These are phyloP conservation scores for Hypoxylon intermedium DNA, from an alignment of 495 filamentous ascomycete genomes.

Conservation along the genomic window DNA sequence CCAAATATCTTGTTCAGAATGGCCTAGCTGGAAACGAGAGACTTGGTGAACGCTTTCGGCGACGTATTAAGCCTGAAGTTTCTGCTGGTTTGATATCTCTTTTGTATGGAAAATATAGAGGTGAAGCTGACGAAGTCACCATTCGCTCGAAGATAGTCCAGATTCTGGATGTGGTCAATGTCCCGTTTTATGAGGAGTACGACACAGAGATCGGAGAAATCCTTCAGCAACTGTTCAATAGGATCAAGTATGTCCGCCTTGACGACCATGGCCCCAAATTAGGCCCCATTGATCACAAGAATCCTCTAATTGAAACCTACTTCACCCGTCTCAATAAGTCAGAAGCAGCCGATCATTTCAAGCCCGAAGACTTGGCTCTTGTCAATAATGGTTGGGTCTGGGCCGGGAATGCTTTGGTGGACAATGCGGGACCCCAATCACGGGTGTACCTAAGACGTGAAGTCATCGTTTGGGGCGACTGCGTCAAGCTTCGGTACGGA, in stretches of 20 bases:
- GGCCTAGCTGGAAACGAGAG: slow-evolving; percentile 72
- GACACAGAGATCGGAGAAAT: slow-evolving; percentile 82
- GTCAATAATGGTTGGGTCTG: slow-evolving; percentile 99
- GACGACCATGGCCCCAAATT: slow-evolving; percentile 90
- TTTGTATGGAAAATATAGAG: slow-evolving; percentile 71
- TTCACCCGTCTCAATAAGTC: slow-evolving; percentile 91
- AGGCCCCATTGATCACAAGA: slow-evolving; percentile 76
- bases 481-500: slow-evolving; percentile 96
- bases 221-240: slow-evolving; percentile 88
- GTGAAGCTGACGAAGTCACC: slow-evolving; percentile 53
- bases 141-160: slow-evolving; percentile 60
- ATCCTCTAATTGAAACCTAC: slow-evolving; percentile 91
- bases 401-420: slow-evolving; percentile 90
- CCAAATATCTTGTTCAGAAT: slow-evolving; percentile 59
- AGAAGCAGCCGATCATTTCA: slow-evolving; percentile 77
- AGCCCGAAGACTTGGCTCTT: slow-evolving; percentile 76
- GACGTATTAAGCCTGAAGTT: slow-evolving; percentile 68
- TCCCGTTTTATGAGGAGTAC: slow-evolving; percentile 89
- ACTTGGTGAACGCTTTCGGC: slow-evolving; percentile 78
- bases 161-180: slow-evolving; percentile 84
- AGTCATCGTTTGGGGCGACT: slow-evolving; percentile 98
- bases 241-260: slow-evolving; percentile 88
- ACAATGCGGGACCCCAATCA: slow-evolving; percentile 89
- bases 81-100: slow-evolving; percentile 73
- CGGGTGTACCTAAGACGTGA: slow-evolving; percentile 90